These are phyloP conservation scores for Xylaria sp. DNA, from an alignment of 2,329 filamentous ascomycete genomes.

Conservation along the genomic window DNA sequence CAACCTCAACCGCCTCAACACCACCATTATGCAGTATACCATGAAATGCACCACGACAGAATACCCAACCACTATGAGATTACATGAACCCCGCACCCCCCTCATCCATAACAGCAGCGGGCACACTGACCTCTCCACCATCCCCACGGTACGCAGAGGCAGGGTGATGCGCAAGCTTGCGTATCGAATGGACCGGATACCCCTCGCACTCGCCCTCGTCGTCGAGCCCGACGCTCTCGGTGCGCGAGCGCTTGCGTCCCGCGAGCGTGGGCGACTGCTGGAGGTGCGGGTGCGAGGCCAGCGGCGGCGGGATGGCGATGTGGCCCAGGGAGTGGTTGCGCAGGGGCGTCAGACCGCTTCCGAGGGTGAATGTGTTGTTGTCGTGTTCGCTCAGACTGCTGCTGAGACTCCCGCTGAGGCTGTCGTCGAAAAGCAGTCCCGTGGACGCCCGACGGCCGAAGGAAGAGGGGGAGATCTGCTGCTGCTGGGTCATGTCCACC, in stretches of 20 bases:
- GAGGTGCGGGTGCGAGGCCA: slow-evolving; percentile 13
- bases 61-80: neutral
- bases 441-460: slow-evolving; percentile 26
- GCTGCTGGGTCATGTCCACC: slow-evolving; percentile 18
- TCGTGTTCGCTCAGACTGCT: slow-evolving; percentile 12
- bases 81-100: slow-evolving; percentile 34
- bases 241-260: slow-evolving; percentile 50
- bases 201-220: slow-evolving; percentile 38
- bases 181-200: slow-evolving; percentile 43
- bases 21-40: neutral
- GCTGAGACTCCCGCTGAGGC: neutral
- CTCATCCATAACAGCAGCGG: slow-evolving; percentile 44
- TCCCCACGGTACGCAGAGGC: neutral
- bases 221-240: slow-evolving; percentile 48
- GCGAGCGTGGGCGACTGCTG: slow-evolving; percentile 29
- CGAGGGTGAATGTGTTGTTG: slow-evolving; percentile 36
- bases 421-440: slow-evolving; percentile 23
- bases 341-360: slow-evolving; percentile 41
- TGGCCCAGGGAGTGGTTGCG: slow-evolving; percentile 16
- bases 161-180: slow-evolving; percentile 46
- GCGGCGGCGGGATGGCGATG: neutral
- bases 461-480: slow-evolving; percentile 17
- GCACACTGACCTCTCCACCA: slow-evolving; percentile 27
- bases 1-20: too few relatives aligned
- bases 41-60: neutral